Evolutionary conservation across 1,284 basidiomycete genomes (phyloP), one percentile per base, ranked within the genome.

Genomic region (Thecaphora thlaspeos): DNA sequence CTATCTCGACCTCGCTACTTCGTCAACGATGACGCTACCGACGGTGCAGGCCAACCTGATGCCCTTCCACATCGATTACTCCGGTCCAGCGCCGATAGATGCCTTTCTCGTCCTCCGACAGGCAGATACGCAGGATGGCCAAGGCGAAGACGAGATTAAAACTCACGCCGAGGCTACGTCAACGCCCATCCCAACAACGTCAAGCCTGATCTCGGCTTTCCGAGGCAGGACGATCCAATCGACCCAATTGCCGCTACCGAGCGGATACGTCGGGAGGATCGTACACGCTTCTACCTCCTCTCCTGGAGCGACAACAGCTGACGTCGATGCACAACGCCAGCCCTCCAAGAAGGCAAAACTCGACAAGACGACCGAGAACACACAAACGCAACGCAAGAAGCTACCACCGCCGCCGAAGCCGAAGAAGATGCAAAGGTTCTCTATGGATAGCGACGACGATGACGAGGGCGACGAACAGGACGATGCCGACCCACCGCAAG

Each of bases 61-160:
- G 67, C 67, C 67, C 9, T 62, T 69, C 41, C 43, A 42, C 48
- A 60, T 69, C 40, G 56, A 61, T 40, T 69, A 69, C 47, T 44
- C 58, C 43, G 67, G 67, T 10, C 49, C 57, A 0, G 67, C 67
- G 0, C 62, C 67, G 2, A 44, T 69, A 42, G 51, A 66, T 37
- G 51, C 52, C 17, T 69, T 66, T 30, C 48, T 69, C 43, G 51
- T 66, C 12, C 51, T 59, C 3, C 53, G 54, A 12, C 19, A 45
- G 11, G 47, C 57, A 37, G 36, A 37, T 4, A 15, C 7, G 36
- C 37, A 37, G 36, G 22, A 30, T 22, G 14, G 21, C 44, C 3
- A 23, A n/a, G 17, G 23, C 21, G n/a, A 39, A 21, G 22, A 41
- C 39, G 22, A 23, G 26, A 28, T 11, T 11, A 28, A 28, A 28